Evolutionary conservation across 1,284 basidiomycete genomes (phyloP).

Genomic region (Boletus mariae): DNA sequence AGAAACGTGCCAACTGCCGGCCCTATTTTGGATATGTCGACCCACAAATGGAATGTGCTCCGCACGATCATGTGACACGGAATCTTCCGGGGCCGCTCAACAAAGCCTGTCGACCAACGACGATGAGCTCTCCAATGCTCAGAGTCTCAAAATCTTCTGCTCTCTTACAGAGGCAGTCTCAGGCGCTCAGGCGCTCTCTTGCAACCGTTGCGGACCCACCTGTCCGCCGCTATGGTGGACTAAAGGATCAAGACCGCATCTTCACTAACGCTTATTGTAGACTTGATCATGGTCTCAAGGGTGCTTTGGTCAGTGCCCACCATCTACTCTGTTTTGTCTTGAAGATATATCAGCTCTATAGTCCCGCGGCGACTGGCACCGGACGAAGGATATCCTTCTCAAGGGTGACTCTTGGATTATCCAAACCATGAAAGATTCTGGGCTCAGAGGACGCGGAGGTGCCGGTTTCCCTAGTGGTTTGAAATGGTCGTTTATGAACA

Average conservation of each 20-base stretch:
- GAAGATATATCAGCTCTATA: constrained; percentile 30
- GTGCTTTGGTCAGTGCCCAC: constrained; percentile 61
- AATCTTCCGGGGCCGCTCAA: constrained; percentile 12
- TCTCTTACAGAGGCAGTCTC: constrained; percentile 17
- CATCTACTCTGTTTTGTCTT: not conserved
- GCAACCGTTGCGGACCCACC: constrained; percentile 83
- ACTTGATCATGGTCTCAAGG: constrained; percentile 88
- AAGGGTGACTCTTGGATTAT: constrained; percentile 99
- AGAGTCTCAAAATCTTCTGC: constrained; percentile 27
- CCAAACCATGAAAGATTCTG: constrained; percentile 93
- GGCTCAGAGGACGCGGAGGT: constrained; percentile 92
- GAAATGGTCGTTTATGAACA: constrained; percentile 99
- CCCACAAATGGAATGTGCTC: constrained; percentile 7
- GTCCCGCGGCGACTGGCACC: constrained; percentile 96
- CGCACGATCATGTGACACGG: constrained; percentile 14
- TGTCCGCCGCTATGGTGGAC: constrained; percentile 82
- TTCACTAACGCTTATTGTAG: constrained; percentile 85
- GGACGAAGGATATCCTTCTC: constrained; percentile 91
- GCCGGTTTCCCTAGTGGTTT: constrained; percentile 97
- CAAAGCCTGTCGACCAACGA: constrained; percentile 7
- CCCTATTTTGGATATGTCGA: constrained; percentile 14
- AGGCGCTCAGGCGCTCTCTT: constrained; percentile 43
- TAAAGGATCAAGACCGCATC: constrained; percentile 92
- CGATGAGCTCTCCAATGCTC: constrained; percentile 24
- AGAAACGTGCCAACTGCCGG: constrained; percentile 12